Base-by-base conservation (phyloP, 257 asterid genomes). In the Ligustrum vulgare region DNA sequence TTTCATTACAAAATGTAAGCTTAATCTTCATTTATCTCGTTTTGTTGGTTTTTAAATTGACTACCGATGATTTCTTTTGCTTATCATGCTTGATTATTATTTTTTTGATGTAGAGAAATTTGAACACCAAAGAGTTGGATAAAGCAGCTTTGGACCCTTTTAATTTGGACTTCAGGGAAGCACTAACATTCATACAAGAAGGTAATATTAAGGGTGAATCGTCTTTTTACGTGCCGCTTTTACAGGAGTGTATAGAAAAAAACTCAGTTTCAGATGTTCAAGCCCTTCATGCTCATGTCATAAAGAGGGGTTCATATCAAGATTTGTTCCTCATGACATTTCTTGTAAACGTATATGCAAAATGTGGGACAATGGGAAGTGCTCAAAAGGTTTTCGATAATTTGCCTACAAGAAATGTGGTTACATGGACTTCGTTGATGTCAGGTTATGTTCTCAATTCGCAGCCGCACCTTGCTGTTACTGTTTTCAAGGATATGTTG, bases 391-490 rank as follows among this genome's bases (percentile, higher is more conserved):
- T 92, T 67, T 92, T 94, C 51, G 96, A 90, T 71, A 84, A 78
- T 80, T 70, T 92, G 86, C 86, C 95, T 2, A 58, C 70, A 18
- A 82, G 95, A 84, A 94, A 92, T 77, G 92, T 86, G 43, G 94
- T 94, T 63, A 83, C 96, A 0, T 94, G 98, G 98, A 92, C 98
- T 34, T 84, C 98, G 0, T 70, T 94, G 87, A 89, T 94, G 91
- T 80, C 96, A 12, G 95, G 98, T 23, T 87, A 94, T 73, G 82
- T 88, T 49, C 80, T 78, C 8, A 83, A 87, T 70, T 85, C 87
- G 1, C 87, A 77, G 76, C 93, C 98, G 2, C 92, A 82, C 75
- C 41, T 64, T 34, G 93, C 95, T 28, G n/a, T 89, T 58, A 6
- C 9, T 5, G 82, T 89, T 20, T 92, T 94, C 81, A 83, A 71